These are phyloP conservation scores for Daldinia sp. DNA, from an alignment of 2,329 filamentous ascomycete genomes.

Conservation along the genomic window DNA sequence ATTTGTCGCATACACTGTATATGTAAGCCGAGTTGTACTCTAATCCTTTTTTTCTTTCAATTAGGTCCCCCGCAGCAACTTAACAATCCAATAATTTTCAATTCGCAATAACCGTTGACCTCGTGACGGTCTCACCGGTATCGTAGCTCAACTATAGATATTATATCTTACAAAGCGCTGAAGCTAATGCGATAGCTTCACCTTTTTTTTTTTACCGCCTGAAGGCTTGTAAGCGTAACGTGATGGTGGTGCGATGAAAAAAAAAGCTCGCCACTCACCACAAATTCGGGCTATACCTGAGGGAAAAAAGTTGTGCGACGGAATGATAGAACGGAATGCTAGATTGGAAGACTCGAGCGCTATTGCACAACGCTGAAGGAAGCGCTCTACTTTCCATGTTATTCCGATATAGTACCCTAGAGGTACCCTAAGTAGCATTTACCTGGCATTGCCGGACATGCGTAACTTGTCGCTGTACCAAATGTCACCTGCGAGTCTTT, in stretches of 20 bases:
- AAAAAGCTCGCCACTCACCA: conserved; percentile 28
- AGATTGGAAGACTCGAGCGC: conserved; percentile 10
- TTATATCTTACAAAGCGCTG: not conserved
- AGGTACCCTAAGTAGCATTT: conserved; percentile 3
- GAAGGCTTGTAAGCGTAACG: conserved; percentile 19
- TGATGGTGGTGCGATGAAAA: conserved; percentile 34
- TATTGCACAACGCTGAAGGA: conserved; percentile 20
- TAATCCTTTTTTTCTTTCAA: not conserved
- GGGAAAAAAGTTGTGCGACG: conserved; percentile 22
- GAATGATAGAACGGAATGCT: conserved; percentile 9
- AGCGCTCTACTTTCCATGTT: conserved; percentile 20
- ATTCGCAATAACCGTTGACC: conserved; percentile 12
- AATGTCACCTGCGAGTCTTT: conserved; percentile 16
- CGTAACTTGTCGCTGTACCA: conserved; percentile 23
- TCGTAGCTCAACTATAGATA: not conserved
- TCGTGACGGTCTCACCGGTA: conserved; percentile 12
- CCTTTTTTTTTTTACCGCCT: conserved; percentile 1
- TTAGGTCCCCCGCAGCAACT: not conserved
- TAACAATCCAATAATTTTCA: not conserved
- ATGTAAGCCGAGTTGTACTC: not conserved
- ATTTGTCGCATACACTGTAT: not conserved
- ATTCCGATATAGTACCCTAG: conserved; percentile 14
- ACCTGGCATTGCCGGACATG: conserved; percentile 27
- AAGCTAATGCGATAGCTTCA: conserved; percentile 22
- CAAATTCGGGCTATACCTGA: conserved; percentile 14